Evolutionary conservation across 805 yeast genomes (phyloP).

Genomic region (Saturnispora kantuleensis): DNA sequence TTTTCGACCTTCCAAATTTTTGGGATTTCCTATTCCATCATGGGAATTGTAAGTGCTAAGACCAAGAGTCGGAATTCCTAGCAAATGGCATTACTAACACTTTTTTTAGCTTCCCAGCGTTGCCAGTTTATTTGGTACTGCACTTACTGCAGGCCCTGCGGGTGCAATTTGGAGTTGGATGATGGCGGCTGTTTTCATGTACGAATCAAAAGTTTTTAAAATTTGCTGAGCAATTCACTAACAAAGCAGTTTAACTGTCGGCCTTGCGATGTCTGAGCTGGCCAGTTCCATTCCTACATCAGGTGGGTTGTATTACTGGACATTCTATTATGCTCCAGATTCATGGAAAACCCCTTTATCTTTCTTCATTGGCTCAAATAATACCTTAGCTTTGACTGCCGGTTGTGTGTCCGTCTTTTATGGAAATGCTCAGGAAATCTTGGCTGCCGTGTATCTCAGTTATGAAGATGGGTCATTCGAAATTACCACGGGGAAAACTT

Average conservation of each 20-base stretch:
- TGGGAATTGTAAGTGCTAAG: constrained; percentile 36
- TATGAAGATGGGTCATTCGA: constrained; percentile 40
- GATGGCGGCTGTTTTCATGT: constrained; percentile 30
- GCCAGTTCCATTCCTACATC: constrained; percentile 63
- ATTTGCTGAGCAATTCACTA: too few species aligned
- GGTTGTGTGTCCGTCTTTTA: constrained; percentile 58
- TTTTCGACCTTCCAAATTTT: constrained; percentile 49
- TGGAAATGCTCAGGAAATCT: constrained; percentile 48
- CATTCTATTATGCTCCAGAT: constrained; percentile 55
- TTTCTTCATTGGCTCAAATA: constrained; percentile 54
- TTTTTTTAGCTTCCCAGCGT: constrained; percentile 35
- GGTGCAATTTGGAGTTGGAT: constrained; percentile 68
- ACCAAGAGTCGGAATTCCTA: too few species aligned
- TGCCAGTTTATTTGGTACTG: constrained; percentile 44
- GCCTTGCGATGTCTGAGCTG: constrained; percentile 53
- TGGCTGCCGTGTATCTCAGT: constrained; percentile 44
- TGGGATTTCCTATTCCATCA: constrained; percentile 53
- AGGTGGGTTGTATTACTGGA: constrained; percentile 64
- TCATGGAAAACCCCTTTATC: constrained; percentile 39
- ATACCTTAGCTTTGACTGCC: constrained; percentile 52
- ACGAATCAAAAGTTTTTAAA: too few species aligned
- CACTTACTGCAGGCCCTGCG: constrained; percentile 53
- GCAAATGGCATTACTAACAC: too few species aligned
- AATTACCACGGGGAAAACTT: constrained; percentile 42
- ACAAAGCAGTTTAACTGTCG: constrained; percentile 31